Evolutionary conservation across 352 stramenopile species (phyloP).

Genomic region (Phytophthora meadii): DNA sequence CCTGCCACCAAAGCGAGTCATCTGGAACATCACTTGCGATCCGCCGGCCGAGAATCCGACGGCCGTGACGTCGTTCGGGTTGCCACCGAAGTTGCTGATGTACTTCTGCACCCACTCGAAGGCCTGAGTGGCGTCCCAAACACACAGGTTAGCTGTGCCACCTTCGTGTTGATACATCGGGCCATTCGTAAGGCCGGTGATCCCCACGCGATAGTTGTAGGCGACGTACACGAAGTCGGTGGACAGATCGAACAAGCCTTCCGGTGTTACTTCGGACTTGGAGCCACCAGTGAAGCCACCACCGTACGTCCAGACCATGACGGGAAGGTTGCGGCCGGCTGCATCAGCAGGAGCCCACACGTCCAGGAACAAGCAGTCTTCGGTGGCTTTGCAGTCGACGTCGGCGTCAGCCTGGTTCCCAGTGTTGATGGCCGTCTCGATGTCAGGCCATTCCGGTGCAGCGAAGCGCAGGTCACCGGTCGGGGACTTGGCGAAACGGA

Average conservation of each 20-base stretch:
- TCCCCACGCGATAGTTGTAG: conserved; percentile 5
- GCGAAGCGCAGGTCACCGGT: conserved; percentile 39
- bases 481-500: conserved; percentile 32
- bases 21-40: conserved; percentile 35
- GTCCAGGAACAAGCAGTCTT: conserved; percentile 49
- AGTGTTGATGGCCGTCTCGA: conserved; percentile 34
- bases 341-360: conserved; percentile 36
- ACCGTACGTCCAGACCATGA: conserved; percentile 44
- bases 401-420: conserved; percentile 32
- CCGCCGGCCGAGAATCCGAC: conserved; percentile 38
- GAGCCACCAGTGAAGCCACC: conserved; percentile 32
- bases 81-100: conserved; percentile 46
- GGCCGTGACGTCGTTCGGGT: conserved; percentile 47
- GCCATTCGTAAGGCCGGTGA: conserved; percentile 30
- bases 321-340: conserved; percentile 30
- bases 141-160: conserved; percentile 25
- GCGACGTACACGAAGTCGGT: conserved; percentile 2
- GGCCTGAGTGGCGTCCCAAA: conserved; percentile 38
- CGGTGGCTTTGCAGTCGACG: conserved; percentile 18
- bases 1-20: conserved; percentile 38
- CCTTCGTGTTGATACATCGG: conserved; percentile 41
- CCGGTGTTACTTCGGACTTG: conserved; percentile 25
- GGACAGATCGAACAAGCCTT: conserved; percentile 30
- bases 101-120: conserved; percentile 50
- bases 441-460: conserved; percentile 21